A percentile compares a stretch with the other conserved stretches of the same genome.
Conservation (phyloP, 177 flowering plant genomes). For the Vitis hybrid region DNA sequence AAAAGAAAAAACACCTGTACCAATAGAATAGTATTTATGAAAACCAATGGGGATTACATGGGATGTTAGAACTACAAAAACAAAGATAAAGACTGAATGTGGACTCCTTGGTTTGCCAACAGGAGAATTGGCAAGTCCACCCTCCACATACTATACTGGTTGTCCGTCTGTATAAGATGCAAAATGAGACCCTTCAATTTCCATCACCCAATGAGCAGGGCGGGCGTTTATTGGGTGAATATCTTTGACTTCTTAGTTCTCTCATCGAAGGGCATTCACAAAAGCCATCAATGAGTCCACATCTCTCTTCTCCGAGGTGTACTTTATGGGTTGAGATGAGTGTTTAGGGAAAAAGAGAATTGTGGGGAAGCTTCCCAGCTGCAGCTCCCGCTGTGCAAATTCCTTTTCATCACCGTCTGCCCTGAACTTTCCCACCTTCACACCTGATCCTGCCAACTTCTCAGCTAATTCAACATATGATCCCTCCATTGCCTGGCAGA, state of each 20-base stretch:
- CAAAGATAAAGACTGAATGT: too few species aligned
- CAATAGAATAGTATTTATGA: too few species aligned
- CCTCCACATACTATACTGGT: too few species aligned
- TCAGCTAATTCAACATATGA: constrained; percentile 77
- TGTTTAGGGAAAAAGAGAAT: constrained; percentile 89
- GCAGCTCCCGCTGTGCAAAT: constrained; percentile 68
- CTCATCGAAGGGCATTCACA: constrained; percentile 68
- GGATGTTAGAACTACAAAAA: too few species aligned
- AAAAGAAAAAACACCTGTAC: too few species aligned
- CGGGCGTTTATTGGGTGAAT: too few species aligned
- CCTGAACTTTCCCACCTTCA: constrained; percentile 88
- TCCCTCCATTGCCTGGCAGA: constrained; percentile 96
- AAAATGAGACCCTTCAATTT: not conserved
- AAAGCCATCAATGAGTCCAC: constrained; percentile 86
- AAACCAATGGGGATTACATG: too few species aligned
- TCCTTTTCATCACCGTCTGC: constrained; percentile 92
- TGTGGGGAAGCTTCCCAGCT: constrained; percentile 89
- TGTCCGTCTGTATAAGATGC: too few species aligned
- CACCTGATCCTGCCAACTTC: constrained; percentile 66
- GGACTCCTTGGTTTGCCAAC: too few species aligned
- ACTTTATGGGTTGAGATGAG: constrained; percentile 70
- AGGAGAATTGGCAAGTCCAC: too few species aligned
- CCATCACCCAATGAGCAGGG: not conserved
- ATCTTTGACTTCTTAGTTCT: not conserved
- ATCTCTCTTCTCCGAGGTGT: constrained; percentile 86